Evolutionary conservation across 306 rosid genomes (phyloP), one percentile per base, ranked within the genome.

Genomic region (Corylus avellana): DNA sequence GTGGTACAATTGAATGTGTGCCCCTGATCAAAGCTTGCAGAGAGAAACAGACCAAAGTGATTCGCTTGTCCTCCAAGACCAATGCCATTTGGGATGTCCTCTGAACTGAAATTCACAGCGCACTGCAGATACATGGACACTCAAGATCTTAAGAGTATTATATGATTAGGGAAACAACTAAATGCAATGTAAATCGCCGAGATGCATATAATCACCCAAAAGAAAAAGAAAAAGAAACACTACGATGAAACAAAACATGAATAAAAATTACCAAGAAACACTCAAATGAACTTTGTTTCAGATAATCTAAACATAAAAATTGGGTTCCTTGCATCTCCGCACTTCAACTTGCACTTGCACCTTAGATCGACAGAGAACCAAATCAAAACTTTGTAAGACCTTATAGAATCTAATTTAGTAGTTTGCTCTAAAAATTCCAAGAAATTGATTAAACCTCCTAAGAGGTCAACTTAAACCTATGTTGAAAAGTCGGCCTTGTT

Each of bases 81-180:
- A 22, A 95, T 87, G 32, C 98, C 98, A 78, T 92, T 95, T 4
- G 98, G 98, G 76, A 95, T 90, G 73, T 88, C 92, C 37, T 88
- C 98, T 62, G 98, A 95, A 83, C 87, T 89, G 89, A 95, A 95
- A 86, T 92, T 92, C 75, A 84, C 80, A 35, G 98, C 98, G 7
- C 94, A 95, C 98, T 94, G 77, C 76, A 82, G 71, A 3, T 8
- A 81, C 46, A 27, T 39, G 54, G 32, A 13, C 53, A 37, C 48
- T 44, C 27, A 77, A n/a, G 12, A 51, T 17, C 16, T 75, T 67
- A 55, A 77, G 27, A 73, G 29, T 20, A 56, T 32, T 20, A 0
- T n/a, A 78, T 18, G 22, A 70, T 22, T 22, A 22, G 25, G 25
- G 25, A 22, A 22, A 22, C 25, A 22, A 22, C 25, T 22, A 22